These are phyloP conservation scores for Plasmopara halstedii DNA, from an alignment of 352 stramenopile genomes.

Conservation along the genomic window DNA sequence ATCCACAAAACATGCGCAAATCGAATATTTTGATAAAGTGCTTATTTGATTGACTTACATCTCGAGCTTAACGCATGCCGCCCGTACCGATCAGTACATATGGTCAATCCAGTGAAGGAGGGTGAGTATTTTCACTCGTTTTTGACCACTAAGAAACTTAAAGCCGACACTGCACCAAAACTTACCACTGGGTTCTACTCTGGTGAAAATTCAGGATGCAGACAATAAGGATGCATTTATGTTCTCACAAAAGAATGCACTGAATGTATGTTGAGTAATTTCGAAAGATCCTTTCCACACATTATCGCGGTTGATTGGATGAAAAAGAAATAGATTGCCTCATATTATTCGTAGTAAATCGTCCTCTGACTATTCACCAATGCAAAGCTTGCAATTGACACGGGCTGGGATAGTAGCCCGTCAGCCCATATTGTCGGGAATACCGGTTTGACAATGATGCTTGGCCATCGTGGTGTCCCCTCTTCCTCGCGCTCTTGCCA, in stretches of 20 bases:
- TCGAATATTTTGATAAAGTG: too few species aligned
- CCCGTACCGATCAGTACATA: too few species aligned
- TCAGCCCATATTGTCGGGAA: constrained; percentile 13
- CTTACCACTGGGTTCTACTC: too few species aligned
- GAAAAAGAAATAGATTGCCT: background rate
- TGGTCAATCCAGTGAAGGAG: too few species aligned
- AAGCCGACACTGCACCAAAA: too few species aligned
- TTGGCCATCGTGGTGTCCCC: constrained; percentile 8
- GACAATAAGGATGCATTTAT: too few species aligned
- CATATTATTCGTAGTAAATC: constrained; percentile 2
- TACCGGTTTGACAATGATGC: constrained; percentile 15
- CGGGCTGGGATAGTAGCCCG: constrained; percentile 11
- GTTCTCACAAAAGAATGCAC: background rate
- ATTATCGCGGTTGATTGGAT: background rate
- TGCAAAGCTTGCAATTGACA: background rate
- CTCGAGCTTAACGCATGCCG: too few species aligned
- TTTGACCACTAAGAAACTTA: too few species aligned
- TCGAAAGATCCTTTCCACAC: background rate
- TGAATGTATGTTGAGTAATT: background rate
- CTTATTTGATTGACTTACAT: too few species aligned
- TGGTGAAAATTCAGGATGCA: too few species aligned
- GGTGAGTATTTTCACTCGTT: too few species aligned
- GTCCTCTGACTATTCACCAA: constrained; percentile 6
- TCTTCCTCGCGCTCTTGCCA: constrained; percentile 18
- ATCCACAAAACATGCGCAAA: too few species aligned